Base-by-base conservation (phyloP, 768 basidiomycete species). In the Termitomyces sp. region DNA sequence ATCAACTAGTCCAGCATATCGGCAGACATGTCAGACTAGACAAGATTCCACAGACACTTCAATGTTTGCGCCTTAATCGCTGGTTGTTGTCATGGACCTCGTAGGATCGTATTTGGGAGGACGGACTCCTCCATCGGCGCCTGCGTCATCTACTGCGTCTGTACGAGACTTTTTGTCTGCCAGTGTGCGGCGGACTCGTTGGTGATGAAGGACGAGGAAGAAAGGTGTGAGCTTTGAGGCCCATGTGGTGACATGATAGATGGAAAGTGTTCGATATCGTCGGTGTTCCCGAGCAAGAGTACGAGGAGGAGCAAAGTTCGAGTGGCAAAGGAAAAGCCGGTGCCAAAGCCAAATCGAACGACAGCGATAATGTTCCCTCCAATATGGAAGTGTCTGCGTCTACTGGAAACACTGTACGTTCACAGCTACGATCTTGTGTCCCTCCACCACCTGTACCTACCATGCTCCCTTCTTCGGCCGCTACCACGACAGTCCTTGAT, bases 161-260 rank as follows among this genome's bases (percentile, higher is more conserved):
- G 64, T 79, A 24, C 70, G 70, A 46, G 78, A 18, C 71, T 82
- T 11, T 80, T 92, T 15, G 84, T 88, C 15, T n/a, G n/a, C n/a
- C n/a, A n/a, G n/a, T 92, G 91, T 65, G 88, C 87, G 76, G 77
- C 1, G 81, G 79, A 15, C 75, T 84, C 20, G 74, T 75, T 18
- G 73, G 74, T 7, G 73, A 77, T 54, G 85, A 84, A 42, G 76
- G 74, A 45, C 74, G 74, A 45, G 72, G 72, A 44, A 75, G 79
- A 56, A 79, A 82, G 46, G 73, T 92, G 9, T 92, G 90, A 90
- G 84, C 81, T 2, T 73, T 93, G 61, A 77, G 88, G 40, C n/a
- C n/a, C n/a, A n/a, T 93, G 91, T 57, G 91, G 91, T 0, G 90
- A 93, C 69, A 71, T 93, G 66, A 78, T 92, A 0, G 90, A 92